A percentile compares a stretch with the other conserved stretches of the same genome.
Evolutionary conservation across 192 early-diverging fungal species (phyloP).

Genomic region (Backusella westeae): DNA sequence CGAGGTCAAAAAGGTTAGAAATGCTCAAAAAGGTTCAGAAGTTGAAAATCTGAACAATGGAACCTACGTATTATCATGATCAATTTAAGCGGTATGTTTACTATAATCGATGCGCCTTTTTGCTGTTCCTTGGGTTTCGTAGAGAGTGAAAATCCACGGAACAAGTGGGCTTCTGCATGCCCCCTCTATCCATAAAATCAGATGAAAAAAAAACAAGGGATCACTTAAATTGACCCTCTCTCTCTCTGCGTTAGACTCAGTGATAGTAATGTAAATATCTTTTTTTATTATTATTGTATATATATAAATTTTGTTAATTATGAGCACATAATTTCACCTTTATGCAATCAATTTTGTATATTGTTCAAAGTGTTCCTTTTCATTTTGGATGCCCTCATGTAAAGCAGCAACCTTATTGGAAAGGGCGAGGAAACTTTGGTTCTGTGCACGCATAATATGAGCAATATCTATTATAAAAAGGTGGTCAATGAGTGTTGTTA

Average conservation of each 20-base stretch:
- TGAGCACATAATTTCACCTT: not conserved
- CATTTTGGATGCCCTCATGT: constrained; percentile 20
- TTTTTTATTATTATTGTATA: not conserved
- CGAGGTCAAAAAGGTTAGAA: no score
- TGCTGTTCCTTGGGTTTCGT: no score
- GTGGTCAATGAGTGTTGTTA: not conserved
- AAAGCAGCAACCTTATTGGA: constrained; percentile 25
- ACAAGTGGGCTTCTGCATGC: no score
- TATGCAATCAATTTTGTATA: constrained; percentile 14
- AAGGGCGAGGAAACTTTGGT: constrained; percentile 29
- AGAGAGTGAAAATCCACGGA: no score
- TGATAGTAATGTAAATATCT: not conserved
- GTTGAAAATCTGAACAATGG: no score
- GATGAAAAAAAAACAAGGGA: no score
- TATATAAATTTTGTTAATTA: not conserved
- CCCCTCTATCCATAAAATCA: no score
- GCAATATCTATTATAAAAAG: constrained; percentile 21
- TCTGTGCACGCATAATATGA: constrained; percentile 25
- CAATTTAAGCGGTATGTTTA: no score
- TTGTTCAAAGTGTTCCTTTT: constrained; percentile 16
- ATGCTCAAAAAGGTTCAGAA: no score
- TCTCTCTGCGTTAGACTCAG: not conserved
- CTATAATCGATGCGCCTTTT: no score
- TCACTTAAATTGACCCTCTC: not conserved
- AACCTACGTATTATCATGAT: no score